Conservation (phyloP, 768 basidiomycete genomes). For the Dacryopinax primogenitus region DNA sequence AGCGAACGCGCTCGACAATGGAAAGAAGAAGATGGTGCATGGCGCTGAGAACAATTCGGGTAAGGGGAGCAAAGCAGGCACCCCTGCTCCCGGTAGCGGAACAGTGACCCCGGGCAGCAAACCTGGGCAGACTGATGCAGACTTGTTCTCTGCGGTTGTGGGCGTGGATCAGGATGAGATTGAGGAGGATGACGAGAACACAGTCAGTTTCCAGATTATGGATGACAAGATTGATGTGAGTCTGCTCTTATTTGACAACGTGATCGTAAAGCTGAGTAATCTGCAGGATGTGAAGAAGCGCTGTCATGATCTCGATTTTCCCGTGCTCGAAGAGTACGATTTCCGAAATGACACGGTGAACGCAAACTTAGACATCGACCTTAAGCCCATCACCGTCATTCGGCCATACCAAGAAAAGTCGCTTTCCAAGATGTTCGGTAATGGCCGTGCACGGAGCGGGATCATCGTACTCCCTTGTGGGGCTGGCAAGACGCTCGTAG, state of each 20-base stretch:
- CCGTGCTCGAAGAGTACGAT: slow-evolving; percentile 98
- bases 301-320: slow-evolving; percentile 92
- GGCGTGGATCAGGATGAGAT: slow-evolving; percentile 95
- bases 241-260: slow-evolving; percentile 8
- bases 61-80: slow-evolving; percentile 12
- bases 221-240: slow-evolving; percentile 85
- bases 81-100: neutral
- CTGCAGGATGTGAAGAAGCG: slow-evolving; percentile 83
- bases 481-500: slow-evolving; percentile 96
- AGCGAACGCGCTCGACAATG: slow-evolving; percentile 23
- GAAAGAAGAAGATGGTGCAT: slow-evolving; percentile 45
- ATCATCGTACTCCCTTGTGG: slow-evolving; percentile 98
- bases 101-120: slow-evolving; percentile 1
- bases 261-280: slow-evolving; percentile 5
- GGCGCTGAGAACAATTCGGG: neutral
- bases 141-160: slow-evolving; percentile 90
- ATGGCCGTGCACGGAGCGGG: slow-evolving; percentile 96
- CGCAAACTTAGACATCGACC: slow-evolving; percentile 92
- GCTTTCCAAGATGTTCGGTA: slow-evolving; percentile 98
- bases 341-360: slow-evolving; percentile 96
- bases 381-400: slow-evolving; percentile 95
- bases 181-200: slow-evolving; percentile 93
- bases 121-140: slow-evolving; percentile 42
- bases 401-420: slow-evolving; percentile 98
- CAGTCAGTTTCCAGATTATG: slow-evolving; percentile 93